Evolutionary conservation across 331 rosid genomes (phyloP), one percentile per base, ranked within the genome.

Genomic region (Stylosanthes scabra): DNA sequence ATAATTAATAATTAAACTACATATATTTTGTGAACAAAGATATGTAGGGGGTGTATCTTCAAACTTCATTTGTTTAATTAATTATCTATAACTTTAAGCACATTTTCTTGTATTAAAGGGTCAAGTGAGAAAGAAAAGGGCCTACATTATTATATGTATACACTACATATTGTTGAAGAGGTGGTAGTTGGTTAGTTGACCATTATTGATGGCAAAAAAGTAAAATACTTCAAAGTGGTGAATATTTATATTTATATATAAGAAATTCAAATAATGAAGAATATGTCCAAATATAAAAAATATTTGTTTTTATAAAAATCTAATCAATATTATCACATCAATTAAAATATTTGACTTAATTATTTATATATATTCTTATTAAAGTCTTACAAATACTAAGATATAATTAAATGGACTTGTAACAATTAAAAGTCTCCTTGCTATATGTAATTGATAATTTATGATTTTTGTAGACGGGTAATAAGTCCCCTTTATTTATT

Each of bases 181-280:
- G 42, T 74, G 76, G 76, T 68, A 62, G 76, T 68, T 74, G 80
- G 68, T 74, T 49, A 27, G 76, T 61, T 68, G 28, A 74, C 71
- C 46, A 54, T 63, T 5, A 46, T 63, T 3, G 46, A 70, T 11
- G 34, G 31, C 8, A 47, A 4, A 72, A 46, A 46, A 46, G 47
- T 20, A 65, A 78, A 71, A 37, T 40, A 58, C 25, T 44, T 8
- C 11, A 29, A 37, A 16, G 28, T 67, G 31, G 50, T 62, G 59
- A 69, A 46, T 62, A 14, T 54, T 37, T n/a, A n/a, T n/a, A n/a
- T n/a, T n/a, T n/a, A n/a, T 37, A 34, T 0, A 34, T 34, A 34
- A 34, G 39, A 34, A 34, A 34, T 20, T 1, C 25, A n/a, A n/a
- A n/a, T n/a, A 20, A 20, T 20, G 6, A 68, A 50, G 39, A 63